Evolutionary conservation across 805 yeast species (phyloP), one percentile per base, ranked within the genome.

Genomic region (Jamesozyma lodderae): DNA sequence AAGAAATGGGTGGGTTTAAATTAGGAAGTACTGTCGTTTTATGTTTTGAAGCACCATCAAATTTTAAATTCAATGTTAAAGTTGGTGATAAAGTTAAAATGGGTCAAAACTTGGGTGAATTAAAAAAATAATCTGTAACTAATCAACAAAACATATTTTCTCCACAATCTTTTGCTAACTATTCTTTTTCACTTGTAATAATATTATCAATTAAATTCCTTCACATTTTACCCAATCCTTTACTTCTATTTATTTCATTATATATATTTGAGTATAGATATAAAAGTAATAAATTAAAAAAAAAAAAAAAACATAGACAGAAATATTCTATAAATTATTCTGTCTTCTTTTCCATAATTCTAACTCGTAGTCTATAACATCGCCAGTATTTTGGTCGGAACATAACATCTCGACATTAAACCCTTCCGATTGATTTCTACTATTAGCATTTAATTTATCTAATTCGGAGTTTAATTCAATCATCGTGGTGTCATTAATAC

Each of bases 1-100:
- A 85, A 53, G 95, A 92, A 62, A 82, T 92, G 72, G 99, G 99
- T 30, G 98, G 98, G 0, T 92, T 92, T 64, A 83, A 83, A 67
- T 69, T 92, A 37, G 99, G 99, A 0, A 81, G 94, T 21, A 92
- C 99, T 0, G 92, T 92, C n/a, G 98, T 92, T 14, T 68, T 92
- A 46, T 94, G 90, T 17, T 92, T 92, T 62, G 98, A 92, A 64
- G 98, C 96, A 1, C 98, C 98, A 19, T 72, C 70, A 41, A 66
- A 70, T 43, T 92, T 90, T 60, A 62, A 74, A 52, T 92, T 87
- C 54, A 64, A 72, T 26, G 70, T 87, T 32, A 66, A 71, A 33
- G 70, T 72, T 13, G 94, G 94, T n/a, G 79, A 86, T 48, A 72
- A 67, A 46, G 87, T 92, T 33, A 77, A 78, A 56, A 77, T 90